Base-by-base conservation (phyloP, 2,329 filamentous ascomycete species). In the Apiospora hydei region DNA sequence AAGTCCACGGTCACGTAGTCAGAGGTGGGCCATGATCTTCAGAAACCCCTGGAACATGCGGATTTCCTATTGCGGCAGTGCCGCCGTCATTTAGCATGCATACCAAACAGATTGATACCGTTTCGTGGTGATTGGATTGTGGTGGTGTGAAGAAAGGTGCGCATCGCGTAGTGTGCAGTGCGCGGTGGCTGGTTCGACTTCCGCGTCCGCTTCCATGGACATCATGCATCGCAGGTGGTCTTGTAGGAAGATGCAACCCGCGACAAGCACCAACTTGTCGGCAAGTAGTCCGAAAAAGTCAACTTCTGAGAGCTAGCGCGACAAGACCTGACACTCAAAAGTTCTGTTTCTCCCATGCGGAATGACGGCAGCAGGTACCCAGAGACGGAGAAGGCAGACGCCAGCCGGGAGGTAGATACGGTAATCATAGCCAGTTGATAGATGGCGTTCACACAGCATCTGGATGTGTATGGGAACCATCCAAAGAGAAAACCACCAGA, bases 81-180 rank as follows among this genome's bases (percentile, higher is more conserved):
- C 57, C 57, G 57, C 57, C 57, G 18, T n/a, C 34, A 6, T 43
- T n/a, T 64, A 64, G 34, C 57, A 64, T 38, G 30, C 34, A 64
- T 64, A 34, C 57, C 18, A 64, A 64, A 64, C 57, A 64, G 10
- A 64, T 64, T 64, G 57, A 64, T 64, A 64, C 34, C 57, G 57
- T 64, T 64, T 64, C 57, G 57, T 41, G 57, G 38, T 41, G 34
- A 64, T n/a, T 41, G 38, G 3, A 64, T 64, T 10, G 57, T 64
- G 34, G 57, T 41, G 34, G 57, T 64, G 51, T 57, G 51, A 57
- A 57, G 51, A 30, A 18, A 24, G 18, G 26, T 26, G 11, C n/a
- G 24, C n/a, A 1, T 26, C 47, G 24, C 49, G 7, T 30, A n/a
- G 49, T n/a, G n/a, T n/a, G 49, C 24, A 38, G 57, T 41, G 34